phyloP scores from a whole-genome alignment of 805 yeast genomes.

The Tetrapisispora namnaoensis region DNA sequence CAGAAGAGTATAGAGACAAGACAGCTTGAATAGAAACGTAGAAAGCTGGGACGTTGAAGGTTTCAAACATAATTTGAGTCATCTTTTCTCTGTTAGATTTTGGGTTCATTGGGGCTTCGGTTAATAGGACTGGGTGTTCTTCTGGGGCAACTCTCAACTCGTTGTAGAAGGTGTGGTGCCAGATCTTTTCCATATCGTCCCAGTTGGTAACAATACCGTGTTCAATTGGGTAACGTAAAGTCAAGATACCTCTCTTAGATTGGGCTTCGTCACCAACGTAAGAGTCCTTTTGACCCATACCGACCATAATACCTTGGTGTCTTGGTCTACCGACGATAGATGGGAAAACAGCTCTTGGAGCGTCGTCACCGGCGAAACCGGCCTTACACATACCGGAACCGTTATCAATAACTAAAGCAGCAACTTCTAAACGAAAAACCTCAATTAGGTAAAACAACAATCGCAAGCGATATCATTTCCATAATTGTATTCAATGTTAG shows the following conservation, averaged over 20 bases:
- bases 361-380: constrained; percentile 99
- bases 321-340: constrained; percentile 99
- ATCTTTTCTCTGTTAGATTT: constrained; percentile 99
- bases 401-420: constrained; percentile 80
- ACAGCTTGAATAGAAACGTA: constrained; percentile 99
- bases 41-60: constrained; percentile 98
- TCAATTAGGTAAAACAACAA: background rate
- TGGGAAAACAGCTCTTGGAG: constrained; percentile 99
- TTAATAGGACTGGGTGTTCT: constrained; percentile 98
- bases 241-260: constrained; percentile 99
- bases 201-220: constrained; percentile 99
- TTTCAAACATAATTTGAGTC: constrained; percentile 99
- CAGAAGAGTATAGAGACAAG: constrained; percentile 94
- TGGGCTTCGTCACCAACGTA: constrained; percentile 99
- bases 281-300: constrained; percentile 99
- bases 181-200: constrained; percentile 99
- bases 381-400: constrained; percentile 99
- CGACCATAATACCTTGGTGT: constrained; percentile 99
- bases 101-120: constrained; percentile 99
- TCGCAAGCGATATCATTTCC: background rate
- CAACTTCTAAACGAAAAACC: constrained; percentile 24
- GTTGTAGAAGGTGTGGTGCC: constrained; percentile 99
- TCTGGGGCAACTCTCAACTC: constrained; percentile 99
- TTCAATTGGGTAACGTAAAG: constrained; percentile 97
- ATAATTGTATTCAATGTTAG: background rate